Evolutionary conservation across 2,329 filamentous ascomycete genomes (phyloP).

Genomic region (Stenocarpella maydis): DNA sequence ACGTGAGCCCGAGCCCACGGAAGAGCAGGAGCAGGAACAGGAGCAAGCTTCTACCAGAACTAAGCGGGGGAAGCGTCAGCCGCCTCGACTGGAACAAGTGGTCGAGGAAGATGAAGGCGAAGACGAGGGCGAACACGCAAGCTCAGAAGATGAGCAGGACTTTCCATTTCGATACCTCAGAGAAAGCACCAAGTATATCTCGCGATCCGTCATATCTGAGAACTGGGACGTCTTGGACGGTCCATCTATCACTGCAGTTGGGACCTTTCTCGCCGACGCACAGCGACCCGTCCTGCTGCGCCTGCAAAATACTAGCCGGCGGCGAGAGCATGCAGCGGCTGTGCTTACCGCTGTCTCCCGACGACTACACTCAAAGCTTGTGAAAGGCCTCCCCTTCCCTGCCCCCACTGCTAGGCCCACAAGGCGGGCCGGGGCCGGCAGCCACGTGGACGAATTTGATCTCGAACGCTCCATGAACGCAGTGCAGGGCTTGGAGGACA

Average conservation of each 20-base stretch:
- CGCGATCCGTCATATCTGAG: conserved; percentile 70
- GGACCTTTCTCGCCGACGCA: conserved; percentile 63
- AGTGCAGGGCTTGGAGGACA: conserved; percentile 62
- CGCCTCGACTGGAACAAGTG: not conserved
- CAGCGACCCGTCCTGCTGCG: conserved; percentile 69
- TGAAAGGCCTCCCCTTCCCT: conserved; percentile 72
- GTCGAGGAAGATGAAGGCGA: conserved; percentile 7
- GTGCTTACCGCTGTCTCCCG: conserved; percentile 64
- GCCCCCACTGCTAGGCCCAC: conserved; percentile 49
- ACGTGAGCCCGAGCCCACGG: conserved; percentile 10
- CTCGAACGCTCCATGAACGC: conserved; percentile 71
- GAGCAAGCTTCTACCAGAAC: not conserved
- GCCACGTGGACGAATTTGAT: conserved; percentile 67
- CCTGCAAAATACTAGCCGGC: conserved; percentile 56
- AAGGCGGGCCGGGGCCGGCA: conserved; percentile 45
- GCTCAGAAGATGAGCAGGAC: conserved; percentile 36
- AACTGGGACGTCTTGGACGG: conserved; percentile 71
- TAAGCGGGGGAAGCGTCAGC: not conserved
- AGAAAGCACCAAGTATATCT: conserved; percentile 60
- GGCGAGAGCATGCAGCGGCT: conserved; percentile 61
- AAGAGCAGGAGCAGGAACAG: conserved; percentile 32
- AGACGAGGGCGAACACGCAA: conserved; percentile 1
- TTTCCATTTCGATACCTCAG: conserved; percentile 60
- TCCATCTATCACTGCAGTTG: conserved; percentile 63
- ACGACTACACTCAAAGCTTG: conserved; percentile 65